Conservation (phyloP, 768 basidiomycete species). For the Boletus tomentosulus region DNA sequence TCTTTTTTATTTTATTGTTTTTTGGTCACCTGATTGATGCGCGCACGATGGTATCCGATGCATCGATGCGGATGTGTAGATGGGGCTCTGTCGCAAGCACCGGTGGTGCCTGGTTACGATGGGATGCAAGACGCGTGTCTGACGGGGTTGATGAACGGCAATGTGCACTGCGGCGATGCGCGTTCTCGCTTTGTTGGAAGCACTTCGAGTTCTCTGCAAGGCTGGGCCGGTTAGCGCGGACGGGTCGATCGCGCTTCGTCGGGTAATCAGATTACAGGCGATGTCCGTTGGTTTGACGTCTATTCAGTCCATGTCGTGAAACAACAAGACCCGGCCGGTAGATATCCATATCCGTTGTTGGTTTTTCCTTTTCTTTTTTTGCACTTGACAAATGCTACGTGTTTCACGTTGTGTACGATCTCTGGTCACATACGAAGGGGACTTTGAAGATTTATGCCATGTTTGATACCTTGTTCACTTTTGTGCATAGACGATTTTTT, state of each 20-base stretch:
- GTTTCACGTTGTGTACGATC: conserved; percentile 5
- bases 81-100: conserved; percentile 1
- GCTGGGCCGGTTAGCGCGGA: conserved; percentile 24
- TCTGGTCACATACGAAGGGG: conserved; percentile 6
- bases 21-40: neutral
- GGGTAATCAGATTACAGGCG: neutral
- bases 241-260: neutral
- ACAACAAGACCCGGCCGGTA: neutral
- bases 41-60: neutral
- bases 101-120: conserved; percentile 10
- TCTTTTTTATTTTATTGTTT: conserved; percentile 3
- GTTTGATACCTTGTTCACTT: conserved; percentile 8
- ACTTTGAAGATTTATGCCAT: conserved; percentile 11
- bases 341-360: neutral
- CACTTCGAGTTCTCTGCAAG: conserved; percentile 26
- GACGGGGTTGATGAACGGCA: conserved; percentile 1
- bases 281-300: neutral
- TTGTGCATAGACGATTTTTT: neutral
- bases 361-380: neutral
- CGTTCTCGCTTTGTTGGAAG: conserved; percentile 14
- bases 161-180: conserved; percentile 3
- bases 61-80: conserved; percentile 4
- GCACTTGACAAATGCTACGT: neutral
- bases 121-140: conserved; percentile 5
- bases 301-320: neutral